A percentile compares a stretch with the other conserved stretches of the same genome.
phyloP scores from a whole-genome alignment of 164 flowering plant genomes.

The Warburgia ugandensis region DNA sequence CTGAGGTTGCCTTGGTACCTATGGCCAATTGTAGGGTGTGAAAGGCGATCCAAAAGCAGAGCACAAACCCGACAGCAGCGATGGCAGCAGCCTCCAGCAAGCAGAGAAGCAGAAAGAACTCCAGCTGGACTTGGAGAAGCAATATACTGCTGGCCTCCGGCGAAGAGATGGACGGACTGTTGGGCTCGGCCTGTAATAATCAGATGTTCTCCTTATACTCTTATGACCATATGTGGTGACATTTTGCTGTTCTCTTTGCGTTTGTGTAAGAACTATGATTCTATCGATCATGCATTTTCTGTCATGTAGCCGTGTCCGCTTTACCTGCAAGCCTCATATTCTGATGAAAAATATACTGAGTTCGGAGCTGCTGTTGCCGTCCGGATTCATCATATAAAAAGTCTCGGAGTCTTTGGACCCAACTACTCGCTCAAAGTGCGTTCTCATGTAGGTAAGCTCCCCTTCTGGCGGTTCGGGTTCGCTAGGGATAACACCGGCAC shows the following conservation, averaged over 20 bases:
- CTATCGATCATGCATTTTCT: no score
- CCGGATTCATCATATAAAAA: constrained; percentile 74
- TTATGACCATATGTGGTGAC: not conserved
- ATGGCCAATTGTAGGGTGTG: constrained; percentile 98
- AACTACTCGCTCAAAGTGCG: constrained; percentile 49
- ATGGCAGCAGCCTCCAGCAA: constrained; percentile 21
- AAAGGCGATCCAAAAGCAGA: constrained; percentile 64
- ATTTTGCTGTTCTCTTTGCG: not conserved
- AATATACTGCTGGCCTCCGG: constrained; percentile 88
- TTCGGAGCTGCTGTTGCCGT: constrained; percentile 60
- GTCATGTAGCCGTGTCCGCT: no score
- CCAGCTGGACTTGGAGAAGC: constrained; percentile 85
- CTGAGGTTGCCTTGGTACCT: constrained; percentile 94
- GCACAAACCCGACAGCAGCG: constrained; percentile 26
- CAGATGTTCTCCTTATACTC: not conserved
- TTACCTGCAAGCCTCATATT: constrained; percentile 24
- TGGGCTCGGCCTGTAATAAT: constrained; percentile 66
- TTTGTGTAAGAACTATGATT: not conserved
- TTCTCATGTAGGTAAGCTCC: constrained; percentile 63
- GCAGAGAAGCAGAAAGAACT: constrained; percentile 72
- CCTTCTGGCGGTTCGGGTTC: constrained; percentile 25
- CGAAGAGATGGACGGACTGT: constrained; percentile 91
- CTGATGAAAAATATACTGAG: constrained; percentile 75
- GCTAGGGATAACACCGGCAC: constrained; percentile 58
- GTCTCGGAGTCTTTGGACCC: constrained; percentile 75